phyloP scores from a whole-genome alignment of 2,329 filamentous ascomycete species.

The Phyllosticta capitalensis region DNA sequence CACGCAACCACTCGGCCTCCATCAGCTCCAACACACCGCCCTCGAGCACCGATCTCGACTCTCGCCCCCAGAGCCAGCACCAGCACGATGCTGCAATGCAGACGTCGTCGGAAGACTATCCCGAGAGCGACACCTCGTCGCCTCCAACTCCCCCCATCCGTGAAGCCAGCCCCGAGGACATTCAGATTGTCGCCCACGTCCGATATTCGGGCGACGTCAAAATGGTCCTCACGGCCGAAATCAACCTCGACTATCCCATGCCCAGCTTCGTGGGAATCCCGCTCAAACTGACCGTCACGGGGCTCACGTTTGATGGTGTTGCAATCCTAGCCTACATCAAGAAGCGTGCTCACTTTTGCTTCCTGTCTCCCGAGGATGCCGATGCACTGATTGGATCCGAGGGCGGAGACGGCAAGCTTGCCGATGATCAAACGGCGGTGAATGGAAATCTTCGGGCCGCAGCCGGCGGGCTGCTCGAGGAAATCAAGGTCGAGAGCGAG shows the following conservation, averaged over 20 bases:
- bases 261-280: constrained; percentile 95
- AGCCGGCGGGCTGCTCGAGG: constrained; percentile 72
- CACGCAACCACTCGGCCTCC: constrained; percentile 26
- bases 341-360: constrained; percentile 85
- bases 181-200: constrained; percentile 87
- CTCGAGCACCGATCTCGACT: constrained; percentile 35
- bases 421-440: constrained; percentile 10
- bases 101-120: neutral
- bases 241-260: constrained; percentile 96
- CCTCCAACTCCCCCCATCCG: constrained; percentile 45
- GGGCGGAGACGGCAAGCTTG: constrained; percentile 16
- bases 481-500: constrained; percentile 94
- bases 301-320: constrained; percentile 88
- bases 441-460: constrained; percentile 26
- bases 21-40: constrained; percentile 39
- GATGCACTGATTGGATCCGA: constrained; percentile 49
- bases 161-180: constrained; percentile 72
- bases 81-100: constrained; percentile 20
- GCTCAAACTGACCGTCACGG: constrained; percentile 88
- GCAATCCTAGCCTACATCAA: constrained; percentile 87
- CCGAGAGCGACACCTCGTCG: constrained; percentile 15
- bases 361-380: constrained; percentile 85
- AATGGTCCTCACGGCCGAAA: constrained; percentile 85
- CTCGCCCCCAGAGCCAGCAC: constrained; percentile 36
- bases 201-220: constrained; percentile 81